phyloP scores from a whole-genome alignment of 352 stramenopile genomes.

The Phytophthora cajani region DNA sequence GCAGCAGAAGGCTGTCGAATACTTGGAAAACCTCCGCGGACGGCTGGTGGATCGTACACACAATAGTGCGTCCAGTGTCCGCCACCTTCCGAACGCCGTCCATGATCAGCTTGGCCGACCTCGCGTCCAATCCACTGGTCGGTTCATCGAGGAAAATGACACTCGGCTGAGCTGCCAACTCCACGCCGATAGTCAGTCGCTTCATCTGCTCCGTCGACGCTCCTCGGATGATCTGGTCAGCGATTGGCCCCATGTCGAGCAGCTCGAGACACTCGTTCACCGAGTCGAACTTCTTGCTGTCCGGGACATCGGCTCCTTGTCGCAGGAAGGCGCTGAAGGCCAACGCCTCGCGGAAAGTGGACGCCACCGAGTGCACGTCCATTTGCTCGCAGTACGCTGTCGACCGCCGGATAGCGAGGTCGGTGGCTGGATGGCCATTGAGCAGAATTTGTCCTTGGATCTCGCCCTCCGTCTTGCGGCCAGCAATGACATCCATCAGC shows the following conservation, averaged over 20 bases:
- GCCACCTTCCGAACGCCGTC: slow-evolving; percentile 90
- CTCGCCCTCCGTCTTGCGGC: slow-evolving; percentile 87
- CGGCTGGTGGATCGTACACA: slow-evolving; percentile 70
- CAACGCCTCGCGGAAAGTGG: slow-evolving; percentile 54
- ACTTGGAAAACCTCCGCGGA: slow-evolving; percentile 76
- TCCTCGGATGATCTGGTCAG: slow-evolving; percentile 52
- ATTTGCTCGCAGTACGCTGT: slow-evolving; percentile 23
- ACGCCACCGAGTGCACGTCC: slow-evolving; percentile 14
- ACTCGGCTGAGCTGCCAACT: slow-evolving; percentile 86
- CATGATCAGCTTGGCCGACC: slow-evolving; percentile 86
- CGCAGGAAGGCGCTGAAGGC: slow-evolving; percentile 88
- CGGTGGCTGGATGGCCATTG: slow-evolving; percentile 83
- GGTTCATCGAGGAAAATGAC: slow-evolving; percentile 92
- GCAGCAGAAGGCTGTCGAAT: slow-evolving; percentile 78
- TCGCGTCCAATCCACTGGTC: slow-evolving; percentile 89
- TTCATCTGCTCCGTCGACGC: slow-evolving; percentile 63
- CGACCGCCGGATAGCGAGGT: slow-evolving; percentile 48
- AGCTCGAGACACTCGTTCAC: slow-evolving; percentile 52
- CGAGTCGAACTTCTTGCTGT: slow-evolving; percentile 41
- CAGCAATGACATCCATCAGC: slow-evolving; percentile 39
- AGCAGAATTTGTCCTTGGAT: slow-evolving; percentile 84
- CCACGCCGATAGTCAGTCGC: slow-evolving; percentile 62
- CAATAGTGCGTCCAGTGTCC: slow-evolving; percentile 47
- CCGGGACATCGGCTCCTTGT: slow-evolving; percentile 33
- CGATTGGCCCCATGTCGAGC: slow-evolving; percentile 44